Conservation (phyloP, 345 rosid species). For the Gossypium stocksii region DNA sequence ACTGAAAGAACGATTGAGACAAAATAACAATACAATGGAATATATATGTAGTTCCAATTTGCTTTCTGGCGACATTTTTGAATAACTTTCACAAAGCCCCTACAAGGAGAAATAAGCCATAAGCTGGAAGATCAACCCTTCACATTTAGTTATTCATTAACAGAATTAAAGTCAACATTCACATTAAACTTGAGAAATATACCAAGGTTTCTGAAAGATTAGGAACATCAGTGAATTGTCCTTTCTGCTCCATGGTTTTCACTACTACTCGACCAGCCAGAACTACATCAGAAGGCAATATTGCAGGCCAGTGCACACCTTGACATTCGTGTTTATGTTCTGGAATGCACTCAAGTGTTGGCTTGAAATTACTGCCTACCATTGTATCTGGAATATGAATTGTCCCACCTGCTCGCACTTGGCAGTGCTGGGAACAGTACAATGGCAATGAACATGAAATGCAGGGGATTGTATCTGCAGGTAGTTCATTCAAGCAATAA, state of each 20-base stretch:
- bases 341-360: slow-evolving; percentile 32
- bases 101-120: slow-evolving; percentile 25
- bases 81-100: slow-evolving; percentile 62
- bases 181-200: slow-evolving; percentile 14
- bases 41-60: slow-evolving; percentile 72
- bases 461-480: slow-evolving; percentile 68
- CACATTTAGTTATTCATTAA: not conserved
- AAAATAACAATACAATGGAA: slow-evolving; percentile 57
- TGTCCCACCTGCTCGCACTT: slow-evolving; percentile 49
- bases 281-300: slow-evolving; percentile 67
- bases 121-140: slow-evolving; percentile 16
- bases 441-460: slow-evolving; percentile 61
- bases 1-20: slow-evolving; percentile 46
- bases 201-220: slow-evolving; percentile 43
- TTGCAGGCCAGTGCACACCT: slow-evolving; percentile 72
- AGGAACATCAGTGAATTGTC: slow-evolving; percentile 28
- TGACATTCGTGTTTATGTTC: slow-evolving; percentile 87
- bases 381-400: slow-evolving; percentile 30
- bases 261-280: slow-evolving; percentile 69
- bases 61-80: slow-evolving; percentile 50
- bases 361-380: slow-evolving; percentile 16
- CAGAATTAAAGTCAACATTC: slow-evolving; percentile 1
- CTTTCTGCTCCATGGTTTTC: slow-evolving; percentile 41
- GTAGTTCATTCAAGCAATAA: slow-evolving; percentile 76
- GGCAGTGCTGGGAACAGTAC: slow-evolving; percentile 77